Conservation (phyloP, 257 asterid species). For the Cynanchum wilfordii region DNA sequence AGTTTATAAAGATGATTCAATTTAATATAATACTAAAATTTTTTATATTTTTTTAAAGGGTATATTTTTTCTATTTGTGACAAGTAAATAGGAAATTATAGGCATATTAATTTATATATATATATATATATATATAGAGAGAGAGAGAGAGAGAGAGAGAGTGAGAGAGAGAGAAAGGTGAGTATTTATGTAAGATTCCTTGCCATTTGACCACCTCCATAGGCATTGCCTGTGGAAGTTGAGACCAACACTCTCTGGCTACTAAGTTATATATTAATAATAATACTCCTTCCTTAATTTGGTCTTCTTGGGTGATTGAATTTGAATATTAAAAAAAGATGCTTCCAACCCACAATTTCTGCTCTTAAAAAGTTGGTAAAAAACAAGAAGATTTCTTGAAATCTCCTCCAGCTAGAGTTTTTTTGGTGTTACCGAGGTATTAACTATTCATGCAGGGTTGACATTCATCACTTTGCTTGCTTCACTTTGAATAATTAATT, state of each 20-base stretch:
- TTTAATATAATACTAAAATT: too few relatives aligned
- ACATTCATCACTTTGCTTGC: slow-evolving; percentile 24
- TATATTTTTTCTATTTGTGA: too few relatives aligned
- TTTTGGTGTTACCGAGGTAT: slow-evolving; percentile 24
- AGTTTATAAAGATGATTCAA: too few relatives aligned
- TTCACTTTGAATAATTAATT: not conserved
- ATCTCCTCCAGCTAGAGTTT: not conserved
- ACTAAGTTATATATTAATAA: not conserved
- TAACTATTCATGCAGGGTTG: slow-evolving; percentile 18
- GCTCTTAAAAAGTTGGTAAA: slow-evolving; percentile 1
- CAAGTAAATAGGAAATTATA: too few relatives aligned
- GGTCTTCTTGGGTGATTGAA: not conserved
- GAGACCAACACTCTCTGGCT: slow-evolving; percentile 5
- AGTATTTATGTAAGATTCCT: slow-evolving; percentile 30
- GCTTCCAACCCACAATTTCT: slow-evolving; percentile 32
- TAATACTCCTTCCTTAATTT: too few relatives aligned
- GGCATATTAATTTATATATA: too few relatives aligned
- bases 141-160: not conserved
- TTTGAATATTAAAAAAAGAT: slow-evolving; percentile 6
- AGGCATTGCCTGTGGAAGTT: slow-evolving; percentile 22
- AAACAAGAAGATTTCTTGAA: not conserved
- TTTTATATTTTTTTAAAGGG: too few relatives aligned
- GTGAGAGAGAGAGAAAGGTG: not conserved
- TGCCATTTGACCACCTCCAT: slow-evolving; percentile 11
- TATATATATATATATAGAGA: too few relatives aligned